Base-by-base conservation (phyloP, 225 moss, liverwort and hornwort genomes). In the Asterella californica region DNA sequence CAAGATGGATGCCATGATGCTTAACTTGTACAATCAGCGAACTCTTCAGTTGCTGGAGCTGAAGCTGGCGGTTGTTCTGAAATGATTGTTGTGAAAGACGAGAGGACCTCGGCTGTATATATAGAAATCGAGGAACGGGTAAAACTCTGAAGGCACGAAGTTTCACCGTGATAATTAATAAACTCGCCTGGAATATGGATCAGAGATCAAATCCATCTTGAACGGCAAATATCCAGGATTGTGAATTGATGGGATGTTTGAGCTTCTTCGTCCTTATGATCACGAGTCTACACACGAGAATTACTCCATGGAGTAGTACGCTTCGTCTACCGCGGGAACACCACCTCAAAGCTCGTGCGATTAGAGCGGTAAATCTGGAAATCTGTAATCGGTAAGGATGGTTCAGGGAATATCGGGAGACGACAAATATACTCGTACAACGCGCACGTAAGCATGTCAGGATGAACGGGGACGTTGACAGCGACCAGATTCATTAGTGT, bases 1-100 rank as follows among this genome's bases (percentile, higher is more conserved):
- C 60, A 60, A 19, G 60, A 60, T 60, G 60, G 60, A 60, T n/a
- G 60, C 60, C 60, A 60, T 60, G 60, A 60, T 60, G n/a, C 60
- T 60, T 2, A 8, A n/a, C n/a, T 2, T 19, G 10, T n/a, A 0
- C 10, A 60, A 22, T 60, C 60, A 22, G n/a, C 19, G 24, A 2
- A 21, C 21, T 22, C 6, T 7, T 2, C 60, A 21, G 60, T 22
- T 21, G 60, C n/a, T 60, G 2, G 60, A 53, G 53, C 53, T 5
- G 53, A 53, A 53, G 53, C 53, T 53, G 4, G 24, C 19, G n/a
- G 60, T 22, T 60, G 24, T n/a, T 1, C 6, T 60, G 60, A 21
- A 60, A 24, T 24, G 19, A 22, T 22, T 60, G 60, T 7, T 7
- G 42, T 42, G 42, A 42, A 2, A 42, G 42, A 42, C 7, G 42